phyloP scores from a whole-genome alignment of 2,329 filamentous ascomycete species.

The Aspergillus hortae region DNA sequence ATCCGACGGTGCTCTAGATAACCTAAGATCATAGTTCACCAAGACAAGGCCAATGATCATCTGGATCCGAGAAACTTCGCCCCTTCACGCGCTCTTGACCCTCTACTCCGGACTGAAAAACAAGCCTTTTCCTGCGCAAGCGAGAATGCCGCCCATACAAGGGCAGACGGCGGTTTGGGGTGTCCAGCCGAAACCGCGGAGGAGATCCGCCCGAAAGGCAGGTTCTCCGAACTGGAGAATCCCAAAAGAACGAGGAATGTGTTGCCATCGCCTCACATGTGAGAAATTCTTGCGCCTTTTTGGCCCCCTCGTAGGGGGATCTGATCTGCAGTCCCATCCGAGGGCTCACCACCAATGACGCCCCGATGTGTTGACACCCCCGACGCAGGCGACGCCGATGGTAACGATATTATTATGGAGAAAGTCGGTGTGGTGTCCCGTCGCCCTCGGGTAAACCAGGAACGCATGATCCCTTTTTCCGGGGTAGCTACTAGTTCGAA shows the following conservation, averaged over 20 bases:
- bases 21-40: neutral
- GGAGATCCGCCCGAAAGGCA: constrained; percentile 7
- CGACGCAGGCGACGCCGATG: neutral
- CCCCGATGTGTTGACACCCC: neutral
- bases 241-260: neutral
- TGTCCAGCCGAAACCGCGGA: neutral
- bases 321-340: neutral
- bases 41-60: neutral
- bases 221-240: constrained; percentile 6
- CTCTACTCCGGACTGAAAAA: neutral
- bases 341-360: neutral
- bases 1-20: neutral
- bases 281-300: neutral
- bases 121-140: neutral
- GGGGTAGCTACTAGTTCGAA: neutral
- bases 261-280: neutral
- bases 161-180: neutral
- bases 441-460: neutral
- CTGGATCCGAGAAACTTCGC: neutral
- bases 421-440: neutral
- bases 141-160: neutral
- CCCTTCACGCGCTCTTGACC: neutral
- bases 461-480: neutral
- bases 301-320: neutral
- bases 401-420: neutral